Percentiles rank a stretch among this genome's conserved stretches.
phyloP scores from a whole-genome alignment of 345 rosid species.

The Ceriops decandra region DNA sequence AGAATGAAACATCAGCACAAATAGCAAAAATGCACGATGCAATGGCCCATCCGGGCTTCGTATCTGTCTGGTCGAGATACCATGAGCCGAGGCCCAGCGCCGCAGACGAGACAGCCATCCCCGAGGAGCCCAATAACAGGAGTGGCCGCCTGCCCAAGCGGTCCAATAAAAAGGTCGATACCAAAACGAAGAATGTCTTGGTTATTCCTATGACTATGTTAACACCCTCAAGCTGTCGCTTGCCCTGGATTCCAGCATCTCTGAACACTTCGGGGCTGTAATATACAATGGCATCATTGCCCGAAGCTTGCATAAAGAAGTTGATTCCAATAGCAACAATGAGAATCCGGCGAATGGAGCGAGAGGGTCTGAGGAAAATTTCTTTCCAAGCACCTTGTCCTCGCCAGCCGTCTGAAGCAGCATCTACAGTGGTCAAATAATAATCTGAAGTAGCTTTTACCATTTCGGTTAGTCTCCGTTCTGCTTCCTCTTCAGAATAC shows the following conservation, averaged over 20 bases:
- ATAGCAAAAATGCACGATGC: constrained; percentile 44
- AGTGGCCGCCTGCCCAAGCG: constrained; percentile 61
- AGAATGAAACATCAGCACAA: constrained; percentile 53
- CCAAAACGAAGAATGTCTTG: constrained; percentile 45
- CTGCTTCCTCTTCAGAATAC: constrained; percentile 45
- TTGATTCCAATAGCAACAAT: constrained; percentile 58
- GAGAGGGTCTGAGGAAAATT: constrained; percentile 44
- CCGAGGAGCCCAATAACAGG: constrained; percentile 47
- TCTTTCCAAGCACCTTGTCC: constrained; percentile 63
- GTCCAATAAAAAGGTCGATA: constrained; percentile 56
- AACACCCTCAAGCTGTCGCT: constrained; percentile 41
- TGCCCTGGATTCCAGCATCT: constrained; percentile 52
- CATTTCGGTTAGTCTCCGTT: constrained; percentile 45
- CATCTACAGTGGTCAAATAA: neutral
- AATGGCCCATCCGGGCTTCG: constrained; percentile 47
- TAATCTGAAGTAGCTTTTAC: constrained; percentile 27
- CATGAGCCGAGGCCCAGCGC: constrained; percentile 47
- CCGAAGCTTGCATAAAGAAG: constrained; percentile 69
- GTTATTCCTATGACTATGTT: constrained; percentile 51
- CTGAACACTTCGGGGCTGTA: constrained; percentile 57
- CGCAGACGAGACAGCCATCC: constrained; percentile 46
- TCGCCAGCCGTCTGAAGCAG: constrained; percentile 16
- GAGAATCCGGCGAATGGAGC: constrained; percentile 46
- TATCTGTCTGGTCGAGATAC: constrained; percentile 24
- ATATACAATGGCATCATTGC: constrained; percentile 64